A percentile compares a stretch with the other conserved stretches of the same genome.
These are phyloP conservation scores for Peniophora sp. DNA, from an alignment of 1,284 basidiomycete genomes.

Conservation along the genomic window DNA sequence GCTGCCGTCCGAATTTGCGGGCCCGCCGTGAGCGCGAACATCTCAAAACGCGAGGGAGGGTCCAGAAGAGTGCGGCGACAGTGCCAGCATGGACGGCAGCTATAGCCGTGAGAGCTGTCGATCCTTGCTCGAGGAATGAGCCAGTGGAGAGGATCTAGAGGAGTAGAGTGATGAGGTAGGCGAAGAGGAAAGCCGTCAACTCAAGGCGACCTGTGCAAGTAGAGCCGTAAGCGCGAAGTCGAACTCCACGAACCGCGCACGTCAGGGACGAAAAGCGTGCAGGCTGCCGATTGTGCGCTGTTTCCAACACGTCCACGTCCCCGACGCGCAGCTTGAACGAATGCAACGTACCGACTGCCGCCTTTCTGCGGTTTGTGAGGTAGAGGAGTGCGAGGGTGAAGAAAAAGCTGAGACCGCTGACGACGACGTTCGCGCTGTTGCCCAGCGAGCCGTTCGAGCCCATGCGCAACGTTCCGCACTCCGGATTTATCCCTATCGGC, in stretches of 20 bases:
- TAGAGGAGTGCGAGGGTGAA: conserved; percentile 41
- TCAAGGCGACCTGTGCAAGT: conserved; percentile 55
- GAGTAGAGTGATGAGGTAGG: conserved; percentile 67
- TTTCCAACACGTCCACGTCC: not conserved
- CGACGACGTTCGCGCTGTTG: conserved; percentile 70
- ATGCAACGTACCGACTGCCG: conserved; percentile 35
- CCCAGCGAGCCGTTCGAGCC: conserved; percentile 46
- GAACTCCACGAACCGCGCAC: not conserved
- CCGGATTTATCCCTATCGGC: conserved; percentile 50
- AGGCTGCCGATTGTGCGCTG: not conserved
- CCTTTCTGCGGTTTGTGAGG: conserved; percentile 35
- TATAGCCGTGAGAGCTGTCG: conserved; percentile 55
- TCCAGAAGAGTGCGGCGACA: conserved; percentile 70
- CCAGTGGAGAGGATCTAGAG: conserved; percentile 77
- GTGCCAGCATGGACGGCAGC: conserved; percentile 70
- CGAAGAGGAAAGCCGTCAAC: conserved; percentile 51
- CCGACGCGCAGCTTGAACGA: not conserved
- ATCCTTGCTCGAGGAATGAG: conserved; percentile 69
- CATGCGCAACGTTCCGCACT: conserved; percentile 44
- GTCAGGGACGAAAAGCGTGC: not conserved
- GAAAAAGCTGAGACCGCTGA: conserved; percentile 53
- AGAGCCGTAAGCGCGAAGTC: no score
- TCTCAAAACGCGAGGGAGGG: no score
- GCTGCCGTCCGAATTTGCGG: no score
- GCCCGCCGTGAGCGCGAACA: no score